Percentiles rank a stretch among this genome's conserved stretches.
phyloP scores from a whole-genome alignment of 1,284 basidiomycete genomes.

The Apiotrichum siamense region DNA sequence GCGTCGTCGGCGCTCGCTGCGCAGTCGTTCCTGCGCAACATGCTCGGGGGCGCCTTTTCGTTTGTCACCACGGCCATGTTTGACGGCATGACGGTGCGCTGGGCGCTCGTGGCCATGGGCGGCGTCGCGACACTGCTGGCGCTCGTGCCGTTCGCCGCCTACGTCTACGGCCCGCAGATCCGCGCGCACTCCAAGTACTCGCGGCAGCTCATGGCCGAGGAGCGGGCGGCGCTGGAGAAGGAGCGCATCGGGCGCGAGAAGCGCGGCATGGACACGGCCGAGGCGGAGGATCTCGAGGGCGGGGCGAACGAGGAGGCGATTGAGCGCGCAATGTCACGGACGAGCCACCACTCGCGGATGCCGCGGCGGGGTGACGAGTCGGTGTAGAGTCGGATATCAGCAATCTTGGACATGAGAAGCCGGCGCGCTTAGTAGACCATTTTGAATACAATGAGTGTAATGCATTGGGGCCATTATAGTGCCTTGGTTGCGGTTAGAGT shows the following conservation, averaged over 20 bases:
- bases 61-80: slow-evolving; percentile 21
- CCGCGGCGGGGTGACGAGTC: too few relatives aligned
- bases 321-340: neutral
- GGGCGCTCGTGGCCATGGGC: slow-evolving; percentile 15
- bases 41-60: slow-evolving; percentile 10
- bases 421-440: neutral
- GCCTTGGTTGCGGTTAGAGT: neutral
- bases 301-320: slow-evolving; percentile 12
- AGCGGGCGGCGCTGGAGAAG: slow-evolving; percentile 29
- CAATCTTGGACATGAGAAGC: too few relatives aligned
- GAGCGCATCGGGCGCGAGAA: slow-evolving; percentile 16
- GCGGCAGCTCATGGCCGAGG: slow-evolving; percentile 36
- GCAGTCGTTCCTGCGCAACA: slow-evolving; percentile 14
- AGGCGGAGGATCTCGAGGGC: slow-evolving; percentile 14
- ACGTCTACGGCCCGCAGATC: slow-evolving; percentile 37
- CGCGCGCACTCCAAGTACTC: slow-evolving; percentile 32
- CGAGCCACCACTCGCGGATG: neutral
- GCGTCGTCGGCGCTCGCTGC: slow-evolving; percentile 13
- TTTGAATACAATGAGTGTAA: neutral
- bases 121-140: slow-evolving; percentile 20
- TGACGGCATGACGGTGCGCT: slow-evolving; percentile 12
- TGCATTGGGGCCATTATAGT: neutral
- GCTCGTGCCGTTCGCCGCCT: slow-evolving; percentile 38
- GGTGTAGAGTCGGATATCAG: neutral
- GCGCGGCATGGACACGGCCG: slow-evolving; percentile 9